Percentiles rank a stretch among this genome's conserved stretches.
phyloP scores from a whole-genome alignment of 1,284 basidiomycete species.

The Melampsora americana region DNA sequence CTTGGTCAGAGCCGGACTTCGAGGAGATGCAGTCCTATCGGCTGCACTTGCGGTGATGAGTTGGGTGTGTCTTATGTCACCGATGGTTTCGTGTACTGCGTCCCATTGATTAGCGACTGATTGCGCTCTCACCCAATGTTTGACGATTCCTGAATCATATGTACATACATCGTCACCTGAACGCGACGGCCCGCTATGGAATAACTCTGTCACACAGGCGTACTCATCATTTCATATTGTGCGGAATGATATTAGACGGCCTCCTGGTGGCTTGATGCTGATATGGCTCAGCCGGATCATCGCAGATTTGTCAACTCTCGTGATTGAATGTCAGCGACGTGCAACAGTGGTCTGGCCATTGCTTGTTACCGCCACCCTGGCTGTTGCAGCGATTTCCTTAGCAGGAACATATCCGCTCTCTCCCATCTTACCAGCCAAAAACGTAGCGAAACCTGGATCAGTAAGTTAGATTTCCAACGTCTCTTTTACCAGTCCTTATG shows the following conservation, averaged over 20 bases:
- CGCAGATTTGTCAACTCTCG: background rate
- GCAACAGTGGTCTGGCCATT: background rate
- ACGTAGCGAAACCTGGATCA: constrained; percentile 26
- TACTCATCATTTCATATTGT: constrained; percentile 26
- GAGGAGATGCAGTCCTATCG: background rate
- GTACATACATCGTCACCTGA: no score
- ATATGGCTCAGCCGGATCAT: constrained; percentile 18
- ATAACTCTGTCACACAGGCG: constrained; percentile 8
- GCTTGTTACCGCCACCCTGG: background rate
- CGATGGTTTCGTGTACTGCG: no score
- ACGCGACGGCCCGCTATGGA: no score
- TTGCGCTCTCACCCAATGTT: no score
- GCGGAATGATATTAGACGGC: constrained; percentile 11
- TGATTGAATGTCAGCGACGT: background rate
- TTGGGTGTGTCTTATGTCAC: no score
- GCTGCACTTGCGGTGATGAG: background rate
- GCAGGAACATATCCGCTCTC: constrained; percentile 31
- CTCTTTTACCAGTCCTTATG: no score
- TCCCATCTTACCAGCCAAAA: constrained; percentile 13
- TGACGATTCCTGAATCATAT: no score
- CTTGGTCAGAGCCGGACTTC: background rate
- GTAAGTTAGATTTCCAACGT: no score
- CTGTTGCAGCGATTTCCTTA: background rate
- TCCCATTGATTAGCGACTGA: no score
- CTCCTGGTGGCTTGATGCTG: constrained; percentile 15